These are phyloP conservation scores for Colletotrichum scovillei DNA, from an alignment of 2,329 filamentous ascomycete genomes.

Conservation along the genomic window DNA sequence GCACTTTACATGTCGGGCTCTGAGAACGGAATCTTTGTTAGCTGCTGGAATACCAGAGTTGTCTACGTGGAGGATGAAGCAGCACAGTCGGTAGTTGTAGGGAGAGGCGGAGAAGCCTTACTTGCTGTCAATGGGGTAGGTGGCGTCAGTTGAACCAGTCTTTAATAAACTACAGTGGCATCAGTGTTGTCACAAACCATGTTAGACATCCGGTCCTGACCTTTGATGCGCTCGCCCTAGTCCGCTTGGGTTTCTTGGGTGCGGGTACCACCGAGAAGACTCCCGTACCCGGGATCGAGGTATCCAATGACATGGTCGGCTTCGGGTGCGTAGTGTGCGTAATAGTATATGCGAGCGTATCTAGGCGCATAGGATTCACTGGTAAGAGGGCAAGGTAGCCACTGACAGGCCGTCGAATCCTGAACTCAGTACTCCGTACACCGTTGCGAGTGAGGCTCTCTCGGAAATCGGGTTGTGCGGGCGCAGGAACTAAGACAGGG, in stretches of 20 bases:
- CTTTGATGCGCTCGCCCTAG: constrained; percentile 29
- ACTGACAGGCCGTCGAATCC: background rate
- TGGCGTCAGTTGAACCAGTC: constrained; percentile 12
- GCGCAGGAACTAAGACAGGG: constrained; percentile 11
- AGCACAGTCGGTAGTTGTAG: background rate
- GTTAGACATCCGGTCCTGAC: constrained; percentile 35
- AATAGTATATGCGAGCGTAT: background rate
- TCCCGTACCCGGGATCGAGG: constrained; percentile 23
- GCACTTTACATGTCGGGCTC: constrained; percentile 37
- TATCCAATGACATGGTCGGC: constrained; percentile 22
- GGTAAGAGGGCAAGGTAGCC: background rate
- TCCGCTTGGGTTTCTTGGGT: constrained; percentile 22
- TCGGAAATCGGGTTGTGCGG: constrained; percentile 17
- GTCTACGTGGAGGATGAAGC: background rate
- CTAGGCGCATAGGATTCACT: background rate
- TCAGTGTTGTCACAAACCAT: constrained; percentile 34
- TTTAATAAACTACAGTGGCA: constrained; percentile 18
- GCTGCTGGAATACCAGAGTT: background rate
- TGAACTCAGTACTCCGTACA: background rate
- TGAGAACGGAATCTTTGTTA: background rate
- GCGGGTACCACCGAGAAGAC: constrained; percentile 24
- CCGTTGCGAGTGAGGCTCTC: background rate
- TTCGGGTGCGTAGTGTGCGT: background rate
- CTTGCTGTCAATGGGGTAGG: constrained; percentile 20
- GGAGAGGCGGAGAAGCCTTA: constrained; percentile 20